Percentiles rank a stretch among this genome's conserved stretches.
These are phyloP conservation scores for Eucalyptus virginea DNA, from an alignment of 345 rosid species.

Conservation along the genomic window DNA sequence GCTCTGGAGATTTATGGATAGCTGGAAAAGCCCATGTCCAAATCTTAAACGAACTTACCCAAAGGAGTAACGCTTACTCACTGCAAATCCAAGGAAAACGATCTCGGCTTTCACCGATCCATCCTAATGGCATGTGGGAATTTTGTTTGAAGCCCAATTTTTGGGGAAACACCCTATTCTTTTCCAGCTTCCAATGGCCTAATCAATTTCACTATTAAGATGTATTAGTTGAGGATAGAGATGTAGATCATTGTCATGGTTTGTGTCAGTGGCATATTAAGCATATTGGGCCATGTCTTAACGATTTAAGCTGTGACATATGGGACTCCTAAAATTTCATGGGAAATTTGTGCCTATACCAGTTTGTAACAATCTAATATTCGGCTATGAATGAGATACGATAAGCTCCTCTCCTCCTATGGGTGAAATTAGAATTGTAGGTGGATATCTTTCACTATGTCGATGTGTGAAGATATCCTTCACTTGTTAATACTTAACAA, in stretches of 20 bases:
- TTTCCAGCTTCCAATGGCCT: neutral
- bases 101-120: neutral
- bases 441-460: neutral
- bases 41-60: neutral
- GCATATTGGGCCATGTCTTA: neutral
- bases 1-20: neutral
- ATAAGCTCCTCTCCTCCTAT: neutral
- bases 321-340: neutral
- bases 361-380: neutral
- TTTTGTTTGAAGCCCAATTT: neutral
- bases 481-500: neutral
- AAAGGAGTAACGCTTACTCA: neutral
- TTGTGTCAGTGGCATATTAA: neutral
- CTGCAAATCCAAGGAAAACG: neutral
- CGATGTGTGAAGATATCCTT: neutral
- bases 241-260: neutral
- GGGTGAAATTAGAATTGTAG: neutral
- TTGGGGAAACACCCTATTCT: neutral
- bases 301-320: neutral
- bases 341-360: neutral
- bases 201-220: neutral
- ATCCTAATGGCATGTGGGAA: neutral
- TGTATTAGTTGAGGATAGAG: neutral
- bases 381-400: neutral
- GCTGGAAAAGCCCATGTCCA: neutral